phyloP scores from a whole-genome alignment of 331 rosid species.

The Pyracantha coccinea region DNA sequence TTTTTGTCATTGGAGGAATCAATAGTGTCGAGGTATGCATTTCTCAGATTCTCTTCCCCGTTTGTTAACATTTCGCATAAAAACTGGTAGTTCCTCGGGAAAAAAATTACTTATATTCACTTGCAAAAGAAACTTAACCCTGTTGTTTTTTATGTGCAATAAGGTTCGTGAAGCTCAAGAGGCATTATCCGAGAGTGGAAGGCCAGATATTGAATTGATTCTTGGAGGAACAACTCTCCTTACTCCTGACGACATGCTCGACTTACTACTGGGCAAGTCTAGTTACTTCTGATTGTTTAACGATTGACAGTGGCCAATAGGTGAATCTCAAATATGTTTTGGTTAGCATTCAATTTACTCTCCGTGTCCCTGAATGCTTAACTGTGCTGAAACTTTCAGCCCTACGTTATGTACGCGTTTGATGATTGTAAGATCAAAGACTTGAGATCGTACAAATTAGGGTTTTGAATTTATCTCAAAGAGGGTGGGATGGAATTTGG shows the following conservation, averaged over 20 bases:
- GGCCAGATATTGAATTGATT: constrained; percentile 82
- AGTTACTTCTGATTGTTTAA: constrained; percentile 33
- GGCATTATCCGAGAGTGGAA: constrained; percentile 75
- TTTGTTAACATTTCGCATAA: background rate
- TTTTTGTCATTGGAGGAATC: constrained; percentile 84
- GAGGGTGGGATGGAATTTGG: background rate
- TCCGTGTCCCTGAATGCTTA: too few species aligned
- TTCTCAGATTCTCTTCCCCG: background rate
- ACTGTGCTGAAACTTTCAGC: too few species aligned
- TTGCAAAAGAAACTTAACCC: constrained; percentile 4
- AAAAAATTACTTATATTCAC: too few species aligned
- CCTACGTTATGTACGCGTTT: background rate
- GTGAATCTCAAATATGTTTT: background rate
- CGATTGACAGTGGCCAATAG: background rate
- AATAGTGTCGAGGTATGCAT: constrained; percentile 70
- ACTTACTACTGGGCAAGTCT: constrained; percentile 55
- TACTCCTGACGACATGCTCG: constrained; percentile 71
- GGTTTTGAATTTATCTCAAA: background rate
- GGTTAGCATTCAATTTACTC: background rate
- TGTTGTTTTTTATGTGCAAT: constrained; percentile 5
- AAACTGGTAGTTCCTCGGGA: background rate
- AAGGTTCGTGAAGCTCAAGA: constrained; percentile 85
- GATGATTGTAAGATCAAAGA: background rate
- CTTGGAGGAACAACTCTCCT: constrained; percentile 85
- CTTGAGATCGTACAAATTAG: too few species aligned